These are phyloP conservation scores for Chlorella sp. DNA, from an alignment of 139 green algal genomes.

Conservation along the genomic window DNA sequence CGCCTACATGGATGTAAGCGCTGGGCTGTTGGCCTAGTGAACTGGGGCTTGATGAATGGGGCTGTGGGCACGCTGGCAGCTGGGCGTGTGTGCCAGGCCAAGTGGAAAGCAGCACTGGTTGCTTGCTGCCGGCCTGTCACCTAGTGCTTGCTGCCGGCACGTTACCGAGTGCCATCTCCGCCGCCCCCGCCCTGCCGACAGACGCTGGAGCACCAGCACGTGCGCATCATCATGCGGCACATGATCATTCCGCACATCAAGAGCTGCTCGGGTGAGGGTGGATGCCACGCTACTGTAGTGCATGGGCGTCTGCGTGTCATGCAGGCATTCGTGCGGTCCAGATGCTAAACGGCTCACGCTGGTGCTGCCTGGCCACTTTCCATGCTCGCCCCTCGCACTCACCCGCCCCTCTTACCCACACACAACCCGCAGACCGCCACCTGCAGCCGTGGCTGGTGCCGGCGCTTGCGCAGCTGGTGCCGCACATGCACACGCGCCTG, in stretches of 20 bases:
- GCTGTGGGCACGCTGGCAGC: too few relatives aligned
- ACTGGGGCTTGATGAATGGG: too few relatives aligned
- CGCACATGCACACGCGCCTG: conserved; percentile 60
- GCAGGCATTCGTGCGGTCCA: too few relatives aligned
- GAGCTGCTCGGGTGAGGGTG: conserved; percentile 31
- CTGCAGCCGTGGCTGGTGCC: conserved; percentile 49
- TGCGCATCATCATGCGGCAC: conserved; percentile 73
- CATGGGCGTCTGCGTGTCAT: too few relatives aligned
- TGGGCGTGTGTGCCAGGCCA: too few relatives aligned
- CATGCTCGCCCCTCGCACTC: conserved; percentile 7
- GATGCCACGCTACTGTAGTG: too few relatives aligned
- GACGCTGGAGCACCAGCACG: conserved; percentile 57
- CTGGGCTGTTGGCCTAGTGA: too few relatives aligned
- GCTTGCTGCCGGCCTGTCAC: too few relatives aligned
- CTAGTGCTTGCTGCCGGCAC: too few relatives aligned
- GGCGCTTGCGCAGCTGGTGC: conserved; percentile 49
- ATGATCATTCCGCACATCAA: conserved; percentile 57
- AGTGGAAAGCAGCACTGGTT: too few relatives aligned
- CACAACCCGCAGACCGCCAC: background rate
- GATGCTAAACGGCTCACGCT: background rate
- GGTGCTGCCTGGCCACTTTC: background rate
- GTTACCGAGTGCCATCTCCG: too few relatives aligned
- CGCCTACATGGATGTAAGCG: conserved; percentile 24
- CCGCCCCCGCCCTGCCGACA: conserved; percentile 23
- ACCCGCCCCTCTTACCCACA: background rate